Base-by-base conservation (phyloP, 805 yeast genomes). In the Yarrowia sp. region DNA sequence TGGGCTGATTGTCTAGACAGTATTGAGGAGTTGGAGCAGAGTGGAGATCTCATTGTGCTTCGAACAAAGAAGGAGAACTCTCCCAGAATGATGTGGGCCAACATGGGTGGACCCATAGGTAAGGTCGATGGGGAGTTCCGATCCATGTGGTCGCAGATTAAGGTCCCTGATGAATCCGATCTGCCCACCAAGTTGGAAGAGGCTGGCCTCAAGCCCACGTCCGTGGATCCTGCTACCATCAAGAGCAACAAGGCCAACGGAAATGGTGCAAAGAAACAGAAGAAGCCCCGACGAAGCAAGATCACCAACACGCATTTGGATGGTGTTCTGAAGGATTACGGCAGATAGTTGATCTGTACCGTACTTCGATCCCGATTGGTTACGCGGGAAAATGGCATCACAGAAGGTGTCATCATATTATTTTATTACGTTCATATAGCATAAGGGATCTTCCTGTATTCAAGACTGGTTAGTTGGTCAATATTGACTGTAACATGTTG, bases 261-360 rank as follows among this genome's bases (percentile, higher is more conserved):
- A 16, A 79, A 83, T 0, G 81, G 80, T 41, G 85, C 83, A 65
- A 86, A 89, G 77, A 94, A 92, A 80, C 92, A 89, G 77, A 92
- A 92, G 85, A 93, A 91, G 79, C 91, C 96, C 64, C 87, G 98
- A 79, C 86, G 92, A 76, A 96, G 97, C 56, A 95, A 92, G 82
- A 86, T 95, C 75, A 95, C 99, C 11, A 95, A 95, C 78, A 89
- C 97, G 2, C 99, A 95, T 79, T 90, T 95, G 96, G 89, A 92
- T 77, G 98, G 98, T 69, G 89, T 95, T 32, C 86, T 95, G 76
- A 92, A 90, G 79, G 99, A 95, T 76, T 95, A 92, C 69, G 72
- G 76, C 22, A 59, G 65, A 36, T 59, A 59, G 42, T 5, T 11
- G 11, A 22, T 26, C 32, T 26, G 32, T 5, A 26, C 7, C 32